Base-by-base conservation (phyloP, 768 basidiomycete species). In the Mycena alexandri region DNA sequence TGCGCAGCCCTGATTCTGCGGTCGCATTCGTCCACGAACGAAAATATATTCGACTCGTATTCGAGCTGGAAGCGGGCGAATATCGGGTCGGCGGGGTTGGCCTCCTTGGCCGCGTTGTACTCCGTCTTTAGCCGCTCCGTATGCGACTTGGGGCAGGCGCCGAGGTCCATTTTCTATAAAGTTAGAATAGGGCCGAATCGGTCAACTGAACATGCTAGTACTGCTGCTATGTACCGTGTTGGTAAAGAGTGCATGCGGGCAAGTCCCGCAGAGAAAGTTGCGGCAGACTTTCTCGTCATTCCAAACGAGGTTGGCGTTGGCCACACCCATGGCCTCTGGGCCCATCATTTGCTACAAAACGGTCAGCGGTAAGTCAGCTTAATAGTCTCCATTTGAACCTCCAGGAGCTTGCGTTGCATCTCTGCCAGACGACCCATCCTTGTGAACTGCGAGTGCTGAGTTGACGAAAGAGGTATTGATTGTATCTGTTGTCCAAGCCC, bases 21-120 rank as follows among this genome's bases (percentile, higher is more conserved):
- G 86, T 99, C 98, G 81, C 97, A 98, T 78, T 99, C 98, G 75
- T 98, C 98, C 68, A 99, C 95, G 77, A 99, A 98, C 3, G 91
- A 86, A 75, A 96, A 95, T 54, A 99, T 95, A 79, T 96, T 96
- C 51, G 92, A 86, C 81, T 98, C 95, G 72, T 98, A 98, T 83
- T 98, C 97, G 83, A 91, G 91, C 82, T 96, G 94, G 82, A 96
- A 96, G 44, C 90, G 87, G 69, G 85, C 83, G 73, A 96, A 93
- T 70, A 94, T 83, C n/a, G 93, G 92, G 76, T 95, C 90, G 71
- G 78, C 87, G 0, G 95, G 90, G 74, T 85, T 88, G 24, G 87
- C 87, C 73, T 93, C 92, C 61, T 88, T 89, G 43, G 92, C 93
- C 21, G 90, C 89, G 63, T 92, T 78, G 80, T 92, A 99, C 72